These are phyloP conservation scores for Kitagawia praeruptora DNA, from an alignment of 129 eudicot genomes.

Conservation along the genomic window DNA sequence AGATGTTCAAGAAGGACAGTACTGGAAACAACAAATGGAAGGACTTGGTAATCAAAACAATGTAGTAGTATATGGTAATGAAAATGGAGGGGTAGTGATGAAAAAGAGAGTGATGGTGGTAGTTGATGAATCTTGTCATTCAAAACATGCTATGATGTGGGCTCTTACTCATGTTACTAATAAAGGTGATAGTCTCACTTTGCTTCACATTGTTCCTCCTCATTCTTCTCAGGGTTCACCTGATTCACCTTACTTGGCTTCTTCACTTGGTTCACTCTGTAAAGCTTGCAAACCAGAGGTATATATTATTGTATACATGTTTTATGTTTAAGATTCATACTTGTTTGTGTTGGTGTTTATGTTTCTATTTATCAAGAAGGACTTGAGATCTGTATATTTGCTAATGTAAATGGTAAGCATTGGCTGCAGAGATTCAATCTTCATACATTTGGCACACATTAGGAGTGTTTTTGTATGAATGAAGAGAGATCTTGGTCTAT, in stretches of 20 bases:
- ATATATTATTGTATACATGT: not conserved
- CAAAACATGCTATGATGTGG: constrained; percentile 96
- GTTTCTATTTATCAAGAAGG: not conserved
- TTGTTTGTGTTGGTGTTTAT: not conserved
- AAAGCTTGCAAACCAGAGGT: constrained; percentile 92
- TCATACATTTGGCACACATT: not conserved
- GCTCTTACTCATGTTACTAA: constrained; percentile 89
- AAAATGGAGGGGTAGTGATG: constrained; percentile 29
- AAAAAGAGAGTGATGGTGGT: constrained; percentile 91
- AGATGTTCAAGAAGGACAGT: constrained; percentile 15
- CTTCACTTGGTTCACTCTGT: constrained; percentile 72
- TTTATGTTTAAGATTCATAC: not conserved
- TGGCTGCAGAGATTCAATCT: not conserved
- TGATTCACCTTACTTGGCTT: constrained; percentile 34
- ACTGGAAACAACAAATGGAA: constrained; percentile 44
- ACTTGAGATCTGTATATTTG: not conserved
- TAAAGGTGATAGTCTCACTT: constrained; percentile 77
- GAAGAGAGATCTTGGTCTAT: not conserved
- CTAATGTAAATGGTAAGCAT: not conserved
- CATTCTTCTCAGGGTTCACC: constrained; percentile 7
- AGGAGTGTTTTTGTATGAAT: not conserved
- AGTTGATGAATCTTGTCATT: constrained; percentile 65
- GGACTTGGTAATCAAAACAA: constrained; percentile 10
- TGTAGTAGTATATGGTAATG: constrained; percentile 15
- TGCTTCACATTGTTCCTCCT: constrained; percentile 51